Base-by-base conservation (phyloP, 2,329 filamentous ascomycete species). In the Byssoonygena ceratinophila region DNA sequence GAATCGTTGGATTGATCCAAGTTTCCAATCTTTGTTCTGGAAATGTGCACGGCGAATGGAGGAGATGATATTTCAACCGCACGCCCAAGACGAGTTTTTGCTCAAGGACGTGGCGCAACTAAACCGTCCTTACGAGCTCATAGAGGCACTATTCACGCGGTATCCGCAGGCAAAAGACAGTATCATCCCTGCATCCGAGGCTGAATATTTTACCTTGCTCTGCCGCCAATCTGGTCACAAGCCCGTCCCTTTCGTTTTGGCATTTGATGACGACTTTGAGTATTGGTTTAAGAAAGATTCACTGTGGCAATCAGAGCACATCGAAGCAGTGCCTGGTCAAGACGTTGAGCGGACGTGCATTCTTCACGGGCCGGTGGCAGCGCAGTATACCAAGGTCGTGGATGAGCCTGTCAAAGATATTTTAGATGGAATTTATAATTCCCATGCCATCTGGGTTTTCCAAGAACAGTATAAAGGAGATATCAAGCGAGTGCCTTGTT, bases 261-360 rank as follows among this genome's bases (percentile, higher is more conserved):
- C 85, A n/a, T 78, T 98, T 18, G 92, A 98, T 62, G 89, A 94
- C 58, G 94, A 91, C 67, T 98, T 98, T 60, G 92, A 98, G 67
- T 95, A 94, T 73, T 98, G 88, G 76, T 98, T 98, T 84, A 98
- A 98, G 82, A 98, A 98, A 76, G 92, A 98, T 69, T 97, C 92
- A 1, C 79, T 98, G 4, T 98, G 92, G 92, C 92, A 98, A 72
- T 97, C 92, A 0, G 92, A 98, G 71, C 92, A 97, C 64, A 77
- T 98, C 9, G 90, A 92, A 64, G 91, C 92, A 50, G 89, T 98
- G 53, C 90, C 96, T 56, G 91, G 79, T 61, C 91, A 97, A 71
- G 92, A 98, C 66, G 92, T 98, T 54, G 90, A 87, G 58, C 82
- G 92, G 66, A 94, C 89, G 37, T 96, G 90, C 74, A 96, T 98